A percentile compares a stretch with the other conserved stretches of the same genome.
Conservation (phyloP, 2,329 filamentous ascomycete genomes). For the Lasiodiplodia sp. region DNA sequence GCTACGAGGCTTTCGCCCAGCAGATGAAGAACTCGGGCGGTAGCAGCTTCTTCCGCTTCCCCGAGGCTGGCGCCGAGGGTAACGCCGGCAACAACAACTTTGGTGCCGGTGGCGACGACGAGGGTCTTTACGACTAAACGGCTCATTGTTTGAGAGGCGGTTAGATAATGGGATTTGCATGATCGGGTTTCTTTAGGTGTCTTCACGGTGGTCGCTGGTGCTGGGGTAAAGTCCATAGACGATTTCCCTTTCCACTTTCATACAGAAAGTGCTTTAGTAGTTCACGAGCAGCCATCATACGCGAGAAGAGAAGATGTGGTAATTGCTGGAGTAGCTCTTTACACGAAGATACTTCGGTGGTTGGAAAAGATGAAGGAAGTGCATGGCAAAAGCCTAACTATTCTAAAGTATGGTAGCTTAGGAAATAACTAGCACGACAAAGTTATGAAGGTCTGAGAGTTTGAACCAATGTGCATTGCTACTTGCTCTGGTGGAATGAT, state of each 20-base stretch:
- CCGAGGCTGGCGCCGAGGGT: slow-evolving; percentile 59
- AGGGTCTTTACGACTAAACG: slow-evolving; percentile 90
- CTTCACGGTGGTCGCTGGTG: slow-evolving; percentile 28
- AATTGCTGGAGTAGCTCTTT: slow-evolving; percentile 11
- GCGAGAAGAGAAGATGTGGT: not conserved
- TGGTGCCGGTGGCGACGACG: slow-evolving; percentile 89
- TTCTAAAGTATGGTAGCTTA: slow-evolving; percentile 21
- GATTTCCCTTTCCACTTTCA: slow-evolving; percentile 21
- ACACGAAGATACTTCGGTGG: slow-evolving; percentile 11
- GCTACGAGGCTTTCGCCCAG: slow-evolving; percentile 98
- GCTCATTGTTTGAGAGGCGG: slow-evolving; percentile 13
- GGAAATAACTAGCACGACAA: slow-evolving; percentile 20
- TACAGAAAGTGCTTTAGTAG: slow-evolving; percentile 26
- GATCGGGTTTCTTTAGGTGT: slow-evolving; percentile 25
- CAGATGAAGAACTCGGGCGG: slow-evolving; percentile 98
- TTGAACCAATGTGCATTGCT: not conserved
- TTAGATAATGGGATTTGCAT: slow-evolving; percentile 28
- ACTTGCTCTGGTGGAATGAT: not conserved
- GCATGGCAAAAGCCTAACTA: slow-evolving; percentile 14
- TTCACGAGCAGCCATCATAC: slow-evolving; percentile 12
- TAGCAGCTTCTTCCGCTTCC: slow-evolving; percentile 98
- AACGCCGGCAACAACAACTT: slow-evolving; percentile 62
- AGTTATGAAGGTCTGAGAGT: slow-evolving; percentile 1
- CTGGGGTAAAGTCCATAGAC: slow-evolving; percentile 26
- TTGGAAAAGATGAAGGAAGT: slow-evolving; percentile 11